Percentiles rank a stretch among this genome's conserved stretches.
These are phyloP conservation scores for Trametes coccinea DNA, from an alignment of 768 basidiomycete species.

Conservation along the genomic window DNA sequence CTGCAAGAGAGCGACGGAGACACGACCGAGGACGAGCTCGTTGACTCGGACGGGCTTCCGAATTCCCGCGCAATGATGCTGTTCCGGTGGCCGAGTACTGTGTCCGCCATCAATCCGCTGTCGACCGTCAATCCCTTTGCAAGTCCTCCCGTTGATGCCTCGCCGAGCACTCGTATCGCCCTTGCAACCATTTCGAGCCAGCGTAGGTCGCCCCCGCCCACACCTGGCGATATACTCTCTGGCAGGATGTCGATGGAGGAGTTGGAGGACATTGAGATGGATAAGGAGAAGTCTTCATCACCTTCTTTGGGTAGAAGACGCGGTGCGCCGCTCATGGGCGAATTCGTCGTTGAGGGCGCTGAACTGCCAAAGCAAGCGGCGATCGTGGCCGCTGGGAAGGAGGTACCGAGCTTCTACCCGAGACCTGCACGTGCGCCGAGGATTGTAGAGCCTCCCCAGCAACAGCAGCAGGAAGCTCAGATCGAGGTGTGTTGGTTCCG, in stretches of 20 bases:
- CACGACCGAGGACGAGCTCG: slow-evolving; percentile 82
- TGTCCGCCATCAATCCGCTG: slow-evolving; percentile 66
- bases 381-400: slow-evolving; percentile 10
- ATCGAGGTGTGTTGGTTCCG: slow-evolving; percentile 10
- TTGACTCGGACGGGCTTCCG: slow-evolving; percentile 71
- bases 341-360: slow-evolving; percentile 28
- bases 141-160: slow-evolving; percentile 17
- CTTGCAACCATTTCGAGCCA: slow-evolving; percentile 31
- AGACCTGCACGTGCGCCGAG: slow-evolving; percentile 19
- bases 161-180: slow-evolving; percentile 29
- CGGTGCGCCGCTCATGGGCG: slow-evolving; percentile 40
- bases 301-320: slow-evolving; percentile 5
- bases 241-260: slow-evolving; percentile 52
- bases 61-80: slow-evolving; percentile 76
- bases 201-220: slow-evolving; percentile 47
- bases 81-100: slow-evolving; percentile 62
- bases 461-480: neutral
- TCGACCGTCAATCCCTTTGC: slow-evolving; percentile 66
- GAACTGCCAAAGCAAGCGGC: slow-evolving; percentile 2
- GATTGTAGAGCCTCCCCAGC: neutral
- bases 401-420: slow-evolving; percentile 19
- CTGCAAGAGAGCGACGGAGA: slow-evolving; percentile 59
- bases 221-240: slow-evolving; percentile 68
- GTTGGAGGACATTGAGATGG: slow-evolving; percentile 30
- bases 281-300: slow-evolving; percentile 13